Percentiles rank a stretch among this genome's conserved stretches.
Evolutionary conservation across 1,284 basidiomycete species (phyloP).

Genomic region (Ceratobasidium sp.): DNA sequence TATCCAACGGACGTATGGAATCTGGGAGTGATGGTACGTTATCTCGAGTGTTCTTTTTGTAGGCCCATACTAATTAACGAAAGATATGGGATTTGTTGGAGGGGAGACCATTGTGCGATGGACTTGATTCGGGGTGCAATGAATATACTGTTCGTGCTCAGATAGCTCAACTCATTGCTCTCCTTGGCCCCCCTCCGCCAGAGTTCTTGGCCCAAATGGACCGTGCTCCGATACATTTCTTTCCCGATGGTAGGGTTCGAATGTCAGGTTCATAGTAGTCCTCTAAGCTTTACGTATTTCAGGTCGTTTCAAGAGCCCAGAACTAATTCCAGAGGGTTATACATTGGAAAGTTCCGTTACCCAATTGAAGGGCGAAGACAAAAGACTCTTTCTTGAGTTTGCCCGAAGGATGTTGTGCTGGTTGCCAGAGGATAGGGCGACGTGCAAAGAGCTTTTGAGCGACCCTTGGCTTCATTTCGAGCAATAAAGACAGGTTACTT

Average conservation of each 20-base stretch:
- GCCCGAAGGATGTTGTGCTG: neutral
- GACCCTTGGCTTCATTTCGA: constrained; percentile 6
- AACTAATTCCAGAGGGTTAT: neutral
- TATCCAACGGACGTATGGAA: constrained; percentile 14
- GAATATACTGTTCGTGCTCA: neutral
- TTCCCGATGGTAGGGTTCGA: neutral
- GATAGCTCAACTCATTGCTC: neutral
- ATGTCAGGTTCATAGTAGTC: neutral
- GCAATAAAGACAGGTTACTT: neutral
- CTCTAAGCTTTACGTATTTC: neutral
- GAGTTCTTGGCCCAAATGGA: neutral
- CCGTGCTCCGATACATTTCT: neutral
- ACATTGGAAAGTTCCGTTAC: neutral
- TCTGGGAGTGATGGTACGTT: constrained; percentile 12
- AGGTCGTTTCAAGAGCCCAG: neutral
- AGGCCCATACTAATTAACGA: neutral
- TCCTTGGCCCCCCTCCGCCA: constrained; percentile 3
- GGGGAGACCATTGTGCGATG: neutral
- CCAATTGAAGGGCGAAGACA: neutral
- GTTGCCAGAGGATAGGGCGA: neutral
- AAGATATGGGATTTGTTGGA: constrained; percentile 15
- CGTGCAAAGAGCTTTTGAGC: neutral
- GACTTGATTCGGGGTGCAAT: neutral
- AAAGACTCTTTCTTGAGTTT: constrained; percentile 11
- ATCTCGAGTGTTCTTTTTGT: too few species aligned